Conservation (phyloP, 192 early-diverging fungal species). For the Coemansia sp. region DNA sequence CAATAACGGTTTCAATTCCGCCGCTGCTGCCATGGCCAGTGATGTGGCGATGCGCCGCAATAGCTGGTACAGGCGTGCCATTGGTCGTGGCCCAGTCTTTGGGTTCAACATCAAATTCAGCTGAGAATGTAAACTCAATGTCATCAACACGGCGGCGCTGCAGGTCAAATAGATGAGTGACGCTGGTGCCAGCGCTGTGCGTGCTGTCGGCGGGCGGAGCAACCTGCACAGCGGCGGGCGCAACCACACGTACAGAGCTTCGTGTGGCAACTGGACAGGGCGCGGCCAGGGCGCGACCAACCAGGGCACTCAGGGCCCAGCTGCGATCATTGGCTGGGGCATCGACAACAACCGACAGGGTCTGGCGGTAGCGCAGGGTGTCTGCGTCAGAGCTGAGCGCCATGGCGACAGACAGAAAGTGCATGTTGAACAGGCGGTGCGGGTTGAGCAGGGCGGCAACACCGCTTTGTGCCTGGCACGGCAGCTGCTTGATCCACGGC, state of each 20-base stretch:
- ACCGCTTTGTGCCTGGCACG: constrained; percentile 90
- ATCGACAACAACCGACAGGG: constrained; percentile 79
- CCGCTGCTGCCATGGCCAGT: constrained; percentile 78
- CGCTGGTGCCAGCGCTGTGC: not conserved
- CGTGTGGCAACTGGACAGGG: constrained; percentile 56
- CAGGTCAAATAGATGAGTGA: constrained; percentile 28
- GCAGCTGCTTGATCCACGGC: constrained; percentile 93
- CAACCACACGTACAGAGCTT: constrained; percentile 44
- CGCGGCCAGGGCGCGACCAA: constrained; percentile 48
- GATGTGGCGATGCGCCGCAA: constrained; percentile 45
- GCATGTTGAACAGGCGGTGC: constrained; percentile 85
- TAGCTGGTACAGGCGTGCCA: not conserved
- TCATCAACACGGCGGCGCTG: constrained; percentile 14
- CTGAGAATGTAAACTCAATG: constrained; percentile 13
- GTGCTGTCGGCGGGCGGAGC: constrained; percentile 16
- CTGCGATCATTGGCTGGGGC: constrained; percentile 48
- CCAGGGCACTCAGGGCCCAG: constrained; percentile 53
- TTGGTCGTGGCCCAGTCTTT: not conserved
- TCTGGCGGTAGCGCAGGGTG: constrained; percentile 69
- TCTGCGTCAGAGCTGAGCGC: constrained; percentile 58
- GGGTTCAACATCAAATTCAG: not conserved
- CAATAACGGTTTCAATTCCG: constrained; percentile 71
- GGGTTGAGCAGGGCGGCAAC: constrained; percentile 86
- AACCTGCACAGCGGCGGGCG: constrained; percentile 14
- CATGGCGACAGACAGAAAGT: constrained; percentile 88